Evolutionary conservation across 441 rosid genomes (phyloP), one percentile per base, ranked within the genome.

Genomic region (Brassica balearica): DNA sequence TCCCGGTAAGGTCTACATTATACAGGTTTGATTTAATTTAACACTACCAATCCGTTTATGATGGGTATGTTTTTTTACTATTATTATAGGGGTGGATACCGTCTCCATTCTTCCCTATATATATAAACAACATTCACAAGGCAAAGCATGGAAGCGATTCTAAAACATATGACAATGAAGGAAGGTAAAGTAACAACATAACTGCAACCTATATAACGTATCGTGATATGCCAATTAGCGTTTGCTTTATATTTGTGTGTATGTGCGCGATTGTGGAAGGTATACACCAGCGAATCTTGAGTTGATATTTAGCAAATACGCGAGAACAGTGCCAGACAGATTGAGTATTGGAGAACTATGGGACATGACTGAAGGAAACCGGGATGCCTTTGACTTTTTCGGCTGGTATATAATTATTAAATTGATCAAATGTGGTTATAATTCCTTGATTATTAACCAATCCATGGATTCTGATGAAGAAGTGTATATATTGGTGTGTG

Each of bases 121-220:
- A 93, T 82, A 77, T 93, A 15, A 73, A 71, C 70, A 95, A 90
- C 84, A 91, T 95, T 51, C 96, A 95, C 87, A 93, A 69, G 81
- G 84, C 85, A 71, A 92, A 90, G 78, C 96, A 93, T 11, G 96
- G 98, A 9, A 91, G 97, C 32, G 98, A 86, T 69, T 85, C 89
- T 0, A 89, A 85, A 15, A 81, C 87, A 7, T 90, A 90, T 20
- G 98, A 92, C 82, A 86, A 87, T 0, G 97, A 93, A 86, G 97
- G 97, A 84, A 87, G 97, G 95, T 79, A 32, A 34, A 62, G 23
- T 15, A 20, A 55, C 2, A 2, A 1, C 6, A 2, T 86, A 69
- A 34, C 14, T 8, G n/a, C 27, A n/a, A n/a, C 10, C 4, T 22
- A 7, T 41, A 8, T 11, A 12, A 10, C 29, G 0, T 11, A 60